Evolutionary conservation across 75 land plant genomes (phyloP), one percentile per base, ranked within the genome.

Genomic region (Selaginella tamariscina): DNA sequence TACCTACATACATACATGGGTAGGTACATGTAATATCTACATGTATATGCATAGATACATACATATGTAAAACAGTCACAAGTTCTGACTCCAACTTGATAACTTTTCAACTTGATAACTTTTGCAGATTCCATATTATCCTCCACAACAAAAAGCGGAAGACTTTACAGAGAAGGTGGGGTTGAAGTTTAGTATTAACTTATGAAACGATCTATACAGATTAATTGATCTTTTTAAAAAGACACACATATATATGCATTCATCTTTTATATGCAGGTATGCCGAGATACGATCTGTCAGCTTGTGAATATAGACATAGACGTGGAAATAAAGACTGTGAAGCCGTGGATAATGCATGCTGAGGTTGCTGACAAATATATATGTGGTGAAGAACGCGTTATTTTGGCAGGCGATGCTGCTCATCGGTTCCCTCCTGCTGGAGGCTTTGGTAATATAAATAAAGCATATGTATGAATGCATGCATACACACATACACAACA

Each of bases 401-500:
- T 93, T 49, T 87, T 93, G 77, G 96, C 78, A 65, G 98, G 98
- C 31, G 98, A 89, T 82, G 87, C 98, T 67, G 96, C 96, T 66
- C 98, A 93, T 29, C 81, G 96, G 2, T 93, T 93, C 64, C 98
- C 96, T 65, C 98, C 98, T n/a, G 96, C 96, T 69, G 98, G 98
- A 70, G 96, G 98, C 31, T 93, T 93, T 74, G 98, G 98, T 93
- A 69, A 74, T 74, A 57, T 21, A 21, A 21, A 9, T n/a, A 15
- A 13, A 18, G 20, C 8, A 2, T 44, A n/a, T 11, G 30, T n/a
- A 13, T 24, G 2, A 65, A 29, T 2, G 65, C 2, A 20, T 71
- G 18, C 13, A 23, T 66, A 21, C 1, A n/a, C 29, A 2, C 56
- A 68, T 24, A 68, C 29, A 26, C 24, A 30, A 20, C 62, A 23